Evolutionary conservation across 768 basidiomycete genomes (phyloP).

Genomic region (Mycena vulgaris): DNA sequence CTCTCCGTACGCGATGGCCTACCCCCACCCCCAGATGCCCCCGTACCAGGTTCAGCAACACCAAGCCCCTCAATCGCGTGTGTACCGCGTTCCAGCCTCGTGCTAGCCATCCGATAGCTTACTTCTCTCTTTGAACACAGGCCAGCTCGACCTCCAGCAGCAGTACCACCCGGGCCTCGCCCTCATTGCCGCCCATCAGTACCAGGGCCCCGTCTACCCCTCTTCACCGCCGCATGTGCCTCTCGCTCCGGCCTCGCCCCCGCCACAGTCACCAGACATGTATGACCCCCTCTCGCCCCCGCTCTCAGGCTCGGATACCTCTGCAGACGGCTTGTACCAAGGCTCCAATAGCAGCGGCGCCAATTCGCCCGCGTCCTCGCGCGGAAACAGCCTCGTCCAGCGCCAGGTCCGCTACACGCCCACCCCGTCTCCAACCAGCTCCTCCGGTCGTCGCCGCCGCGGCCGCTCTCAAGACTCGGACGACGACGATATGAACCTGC

Average conservation of each 20-base stretch:
- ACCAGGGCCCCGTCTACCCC: conserved; percentile 72
- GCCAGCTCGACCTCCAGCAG: conserved; percentile 80
- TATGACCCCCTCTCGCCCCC: conserved; percentile 90
- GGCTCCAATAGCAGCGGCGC: conserved; percentile 84
- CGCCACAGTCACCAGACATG: conserved; percentile 83
- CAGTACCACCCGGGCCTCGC: conserved; percentile 71
- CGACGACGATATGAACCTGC: conserved; percentile 80
- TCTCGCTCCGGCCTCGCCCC: conserved; percentile 79
- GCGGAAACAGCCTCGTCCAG: conserved; percentile 84
- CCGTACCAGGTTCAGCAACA: conserved; percentile 69
- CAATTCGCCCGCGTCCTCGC: conserved; percentile 84
- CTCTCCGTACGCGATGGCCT: conserved; percentile 55
- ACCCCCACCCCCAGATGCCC: conserved; percentile 69
- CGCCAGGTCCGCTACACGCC: conserved; percentile 84
- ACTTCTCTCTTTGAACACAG: conserved; percentile 59
- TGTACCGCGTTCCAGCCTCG: conserved; percentile 66
- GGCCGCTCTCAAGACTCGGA: conserved; percentile 84
- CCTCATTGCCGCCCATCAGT: conserved; percentile 80
- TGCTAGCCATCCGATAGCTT: conserved; percentile 81
- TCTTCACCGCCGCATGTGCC: conserved; percentile 77
- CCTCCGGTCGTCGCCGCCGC: conserved; percentile 77
- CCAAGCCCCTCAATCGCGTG: conserved; percentile 78
- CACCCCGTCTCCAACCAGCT: conserved; percentile 85
- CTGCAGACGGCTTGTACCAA: conserved; percentile 86
- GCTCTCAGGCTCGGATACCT: conserved; percentile 92